phyloP scores from a whole-genome alignment of 176 grass and related monocot species.

The Juncus inflexus region DNA sequence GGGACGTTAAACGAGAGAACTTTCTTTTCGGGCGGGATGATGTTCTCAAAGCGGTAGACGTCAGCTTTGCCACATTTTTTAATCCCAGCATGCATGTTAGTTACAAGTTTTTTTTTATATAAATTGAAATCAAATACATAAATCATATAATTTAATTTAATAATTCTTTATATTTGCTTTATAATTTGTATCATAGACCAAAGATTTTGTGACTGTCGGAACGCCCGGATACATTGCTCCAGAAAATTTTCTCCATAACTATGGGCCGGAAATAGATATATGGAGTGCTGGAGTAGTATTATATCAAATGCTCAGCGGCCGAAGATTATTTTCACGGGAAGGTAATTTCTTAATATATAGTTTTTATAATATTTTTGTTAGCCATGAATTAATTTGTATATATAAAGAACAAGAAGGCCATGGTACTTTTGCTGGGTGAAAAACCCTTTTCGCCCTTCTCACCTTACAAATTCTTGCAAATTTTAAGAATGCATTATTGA shows the following conservation, averaged over 20 bases:
- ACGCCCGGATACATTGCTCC: background rate
- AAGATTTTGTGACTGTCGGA: background rate
- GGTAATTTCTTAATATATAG: background rate
- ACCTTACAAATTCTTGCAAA: background rate
- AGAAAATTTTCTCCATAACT: background rate
- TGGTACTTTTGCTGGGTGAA: no score
- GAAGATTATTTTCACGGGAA: background rate
- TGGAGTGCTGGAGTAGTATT: slow-evolving; percentile 13
- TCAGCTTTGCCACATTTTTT: slow-evolving; percentile 10
- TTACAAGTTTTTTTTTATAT: background rate
- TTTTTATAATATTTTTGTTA: background rate
- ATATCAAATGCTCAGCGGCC: background rate
- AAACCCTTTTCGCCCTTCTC: background rate
- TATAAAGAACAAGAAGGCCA: no score
- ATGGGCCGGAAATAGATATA: slow-evolving; percentile 2
- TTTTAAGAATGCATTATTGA: background rate
- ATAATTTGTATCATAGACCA: slow-evolving; percentile 1
- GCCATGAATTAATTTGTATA: no score
- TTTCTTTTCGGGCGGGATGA: background rate
- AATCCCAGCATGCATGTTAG: background rate
- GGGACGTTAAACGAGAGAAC: slow-evolving; percentile 17
- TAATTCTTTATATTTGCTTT: background rate
- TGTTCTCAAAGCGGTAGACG: background rate
- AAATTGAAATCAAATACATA: background rate
- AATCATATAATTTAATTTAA: background rate